Evolutionary conservation across 805 yeast genomes (phyloP), one percentile per base, ranked within the genome.

Genomic region (Ogataea salicorniae): DNA sequence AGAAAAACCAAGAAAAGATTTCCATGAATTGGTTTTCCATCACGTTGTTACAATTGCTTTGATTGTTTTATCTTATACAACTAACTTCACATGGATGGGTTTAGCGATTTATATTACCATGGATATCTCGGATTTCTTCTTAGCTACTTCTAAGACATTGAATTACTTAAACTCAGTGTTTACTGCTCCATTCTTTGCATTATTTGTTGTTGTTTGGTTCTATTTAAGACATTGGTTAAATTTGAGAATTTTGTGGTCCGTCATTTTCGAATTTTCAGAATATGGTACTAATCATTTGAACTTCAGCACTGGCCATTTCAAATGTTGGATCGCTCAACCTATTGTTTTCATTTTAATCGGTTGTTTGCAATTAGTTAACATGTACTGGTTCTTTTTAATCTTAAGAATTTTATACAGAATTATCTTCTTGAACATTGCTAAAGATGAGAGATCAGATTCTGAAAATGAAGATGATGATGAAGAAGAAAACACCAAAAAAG

Each of bases 81-180:
- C 94, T 76, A 97, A 94, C 68, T 94, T 90, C 74, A 88, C 96
- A 15, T 88, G 95, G 82, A 92, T 94, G 78, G 99, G 99, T 6
- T 66, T 94, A 34, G 87, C 85, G 16, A 79, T 94, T 45, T 94
- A 88, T 66, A 78, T 94, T 58, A 89, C 98, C 22, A 94, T 94
- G 99, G 99, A 94, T 68, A 76, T 90, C 36, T 86, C 96, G 16
- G 99, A 94, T 71, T 82, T 89, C 67, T 87, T 90, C 69, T 72
- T 94, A 55, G 84, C 97, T 6, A 57, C 74, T 4, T 87, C 97
- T 29, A 94, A 94, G 68, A 80, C 88, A n/a, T 69, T 89, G 50
- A 92, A 88, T 69, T 94, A 94, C 64, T 66, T 95, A 49, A 87
- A 90, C 57, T 81, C 90, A 4, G 58, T 74, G 4, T 48, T 80